Evolutionary conservation across 768 basidiomycete genomes (phyloP), one percentile per base, ranked within the genome.

Genomic region (Ramaria sp.): DNA sequence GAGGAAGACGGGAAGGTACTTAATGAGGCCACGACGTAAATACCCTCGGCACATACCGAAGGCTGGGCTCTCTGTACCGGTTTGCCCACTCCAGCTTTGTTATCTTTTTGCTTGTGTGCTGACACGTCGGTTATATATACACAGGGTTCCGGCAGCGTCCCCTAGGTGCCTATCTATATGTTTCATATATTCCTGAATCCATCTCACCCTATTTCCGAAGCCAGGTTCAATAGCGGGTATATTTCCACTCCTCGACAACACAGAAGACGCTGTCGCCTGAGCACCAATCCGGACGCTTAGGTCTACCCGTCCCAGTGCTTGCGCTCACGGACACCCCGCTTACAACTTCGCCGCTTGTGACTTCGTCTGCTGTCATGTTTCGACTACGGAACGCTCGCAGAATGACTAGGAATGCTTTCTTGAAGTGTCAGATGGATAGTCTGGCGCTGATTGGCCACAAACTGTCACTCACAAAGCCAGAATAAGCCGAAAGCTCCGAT

Each of bases 401-500:
- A 7, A 71, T 73, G 45, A 77, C 63, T 52, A 77, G 61, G 41
- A 74, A 55, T 22, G 75, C 75, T 77, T 49, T 34, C 28, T 4
- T 36, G 27, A 27, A 28, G 15, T n/a, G 20, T 32, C 27, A 47
- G 30, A 12, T 3, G 28, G 45, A 27, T 41, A 20, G 3, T 53
- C 27, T 20, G 52, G 24, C 24, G 10, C 39, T 12, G 52, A 43
- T 53, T 18, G n/a, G 16, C 48, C 32, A 5, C 32, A 8, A 34
- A 13, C 13, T 3, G 32, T 34, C 9, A 69, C 78, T 64, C 64
- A 88, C 88, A 85, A 48, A 88, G 70, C 84, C 85, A 89, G 63
- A 85, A 78, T 56, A 88, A 68, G 10, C 81, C 85, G 55, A 88
- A 74, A 2, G 82, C 81, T 5, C 72, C 80, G 57, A 90, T 83